These are phyloP conservation scores for Ophiostoma piceae DNA, from an alignment of 2,329 filamentous ascomycete genomes.

Conservation along the genomic window DNA sequence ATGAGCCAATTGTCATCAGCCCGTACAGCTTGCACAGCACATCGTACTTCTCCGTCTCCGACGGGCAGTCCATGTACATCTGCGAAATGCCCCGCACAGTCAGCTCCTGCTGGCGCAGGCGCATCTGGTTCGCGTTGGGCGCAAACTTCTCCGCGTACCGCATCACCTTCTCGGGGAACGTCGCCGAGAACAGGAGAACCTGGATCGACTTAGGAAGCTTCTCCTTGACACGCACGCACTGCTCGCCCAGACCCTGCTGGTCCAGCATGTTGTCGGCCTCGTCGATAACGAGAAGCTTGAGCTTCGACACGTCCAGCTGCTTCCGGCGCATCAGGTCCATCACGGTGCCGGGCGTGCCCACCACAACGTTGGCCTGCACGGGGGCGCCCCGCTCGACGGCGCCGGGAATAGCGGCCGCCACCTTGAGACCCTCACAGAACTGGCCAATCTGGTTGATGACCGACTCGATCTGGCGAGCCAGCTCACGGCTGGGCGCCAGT, in stretches of 20 bases:
- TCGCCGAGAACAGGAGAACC: conserved; percentile 91
- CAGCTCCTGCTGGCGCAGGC: conserved; percentile 81
- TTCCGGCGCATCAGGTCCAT: conserved; percentile 77
- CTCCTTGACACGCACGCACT: conserved; percentile 86
- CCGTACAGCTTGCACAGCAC: conserved; percentile 90
- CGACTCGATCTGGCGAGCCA: conserved; percentile 87
- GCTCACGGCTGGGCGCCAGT: conserved; percentile 86
- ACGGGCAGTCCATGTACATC: conserved; percentile 90
- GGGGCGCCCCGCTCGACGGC: conserved; percentile 61
- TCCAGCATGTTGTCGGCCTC: conserved; percentile 99
- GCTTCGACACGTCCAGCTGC: conserved; percentile 63
- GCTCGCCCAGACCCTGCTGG: conserved; percentile 88
- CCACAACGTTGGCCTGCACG: conserved; percentile 72
- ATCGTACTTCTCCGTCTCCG: conserved; percentile 77
- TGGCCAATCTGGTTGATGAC: conserved; percentile 80
- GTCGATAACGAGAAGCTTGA: conserved; percentile 85
- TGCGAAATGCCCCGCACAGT: conserved; percentile 97
- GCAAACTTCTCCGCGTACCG: conserved; percentile 79
- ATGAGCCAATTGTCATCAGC: conserved; percentile 91
- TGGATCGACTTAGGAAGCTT: conserved; percentile 72
- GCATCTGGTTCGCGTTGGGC: conserved; percentile 79
- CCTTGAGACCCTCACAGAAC: conserved; percentile 69
- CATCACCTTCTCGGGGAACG: conserved; percentile 80
- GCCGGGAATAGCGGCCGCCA: conserved; percentile 80
- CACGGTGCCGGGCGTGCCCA: conserved; percentile 91